Evolutionary conservation across 1,284 basidiomycete species (phyloP), one percentile per base, ranked within the genome.

Genomic region (Apiotrichum gamsii): DNA sequence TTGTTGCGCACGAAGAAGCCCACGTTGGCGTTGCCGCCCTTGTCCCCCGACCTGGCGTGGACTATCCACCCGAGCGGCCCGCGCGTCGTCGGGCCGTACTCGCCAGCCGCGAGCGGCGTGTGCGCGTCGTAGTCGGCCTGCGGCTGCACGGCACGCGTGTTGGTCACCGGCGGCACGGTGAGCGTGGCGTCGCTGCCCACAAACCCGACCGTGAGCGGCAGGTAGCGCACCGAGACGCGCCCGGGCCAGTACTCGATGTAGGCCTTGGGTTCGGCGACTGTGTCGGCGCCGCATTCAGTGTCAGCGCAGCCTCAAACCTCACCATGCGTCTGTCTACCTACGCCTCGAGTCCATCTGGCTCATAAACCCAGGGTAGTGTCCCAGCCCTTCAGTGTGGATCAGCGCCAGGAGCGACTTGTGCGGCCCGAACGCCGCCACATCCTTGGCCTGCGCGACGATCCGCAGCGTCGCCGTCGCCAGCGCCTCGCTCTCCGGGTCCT

Each of bases 1-100:
- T 19, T 32, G 39, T 57, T 34, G 11, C 56, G 56, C 8, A 58
- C 58, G 24, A 58, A 62, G 49, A 58, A 58, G 32, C 56, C 56
- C n/a, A 62, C 56, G 31, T 60, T 60, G 20, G 59, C 55, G 37
- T 60, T 28, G 11, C 25, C 25, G 25, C 25, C 49, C 40, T 28
- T 28, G 25, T 28, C 25, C 25, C 61, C 61, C 2, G 56, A 58
- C 23, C 61, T 45, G 13, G 57, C 61, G 39, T 61, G 61, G 1
- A 54, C 61, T 41, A 62, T 42, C 30, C 49, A 46, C 0, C 61
- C 61, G 8, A 62, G 45, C 9, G 61, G 57, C 0, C 49, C 55
- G 2, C 31, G 19, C 10, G 43, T 49, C 1, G 59, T 62, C 4
- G 46, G 46, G 6, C 59, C 61, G n/a, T 42, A 51, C 4, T 31